A percentile compares a stretch with the other conserved stretches of the same genome.
Conservation (phyloP, 2,329 filamentous ascomycete species). For the Shiraia bambusicola region DNA sequence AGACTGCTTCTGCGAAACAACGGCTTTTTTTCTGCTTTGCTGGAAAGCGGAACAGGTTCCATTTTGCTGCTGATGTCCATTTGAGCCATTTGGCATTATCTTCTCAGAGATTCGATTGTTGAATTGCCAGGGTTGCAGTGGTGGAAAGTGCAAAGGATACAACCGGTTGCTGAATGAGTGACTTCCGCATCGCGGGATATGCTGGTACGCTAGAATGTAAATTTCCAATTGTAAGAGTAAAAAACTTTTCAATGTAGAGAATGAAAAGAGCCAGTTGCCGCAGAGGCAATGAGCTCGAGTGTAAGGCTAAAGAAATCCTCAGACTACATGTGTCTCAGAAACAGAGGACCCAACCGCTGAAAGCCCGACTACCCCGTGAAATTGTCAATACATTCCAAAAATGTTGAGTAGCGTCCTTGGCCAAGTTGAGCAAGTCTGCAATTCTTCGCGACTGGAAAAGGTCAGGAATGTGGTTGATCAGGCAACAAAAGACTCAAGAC, state of each 20-base stretch:
- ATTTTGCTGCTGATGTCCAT: slow-evolving; percentile 17
- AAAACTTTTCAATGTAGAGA: slow-evolving; percentile 7
- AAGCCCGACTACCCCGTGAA: slow-evolving; percentile 13
- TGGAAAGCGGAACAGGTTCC: slow-evolving; percentile 20
- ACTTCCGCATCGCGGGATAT: too few species aligned
- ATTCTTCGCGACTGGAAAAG: slow-evolving; percentile 16
- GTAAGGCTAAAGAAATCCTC: slow-evolving; percentile 30
- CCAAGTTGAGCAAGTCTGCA: slow-evolving; percentile 13
- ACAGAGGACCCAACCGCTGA: slow-evolving; percentile 17
- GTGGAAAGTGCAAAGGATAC: neutral
- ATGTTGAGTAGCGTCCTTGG: slow-evolving; percentile 3
- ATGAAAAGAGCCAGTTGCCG: too few species aligned
- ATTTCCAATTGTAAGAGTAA: slow-evolving; percentile 4
- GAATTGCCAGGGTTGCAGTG: neutral
- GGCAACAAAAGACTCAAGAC: slow-evolving; percentile 11
- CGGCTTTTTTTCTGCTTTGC: slow-evolving; percentile 13
- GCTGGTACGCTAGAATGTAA: neutral
- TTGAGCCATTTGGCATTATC: slow-evolving; percentile 26
- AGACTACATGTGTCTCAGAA: slow-evolving; percentile 32
- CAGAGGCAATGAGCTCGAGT: too few species aligned
- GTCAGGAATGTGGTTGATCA: slow-evolving; percentile 20
- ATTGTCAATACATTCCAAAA: slow-evolving; percentile 21
- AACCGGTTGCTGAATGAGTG: too few species aligned
- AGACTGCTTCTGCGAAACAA: slow-evolving; percentile 12
- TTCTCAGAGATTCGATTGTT: neutral